These are phyloP conservation scores for Phytophthora tentaculata DNA, from an alignment of 352 stramenopile species.

Conservation along the genomic window DNA sequence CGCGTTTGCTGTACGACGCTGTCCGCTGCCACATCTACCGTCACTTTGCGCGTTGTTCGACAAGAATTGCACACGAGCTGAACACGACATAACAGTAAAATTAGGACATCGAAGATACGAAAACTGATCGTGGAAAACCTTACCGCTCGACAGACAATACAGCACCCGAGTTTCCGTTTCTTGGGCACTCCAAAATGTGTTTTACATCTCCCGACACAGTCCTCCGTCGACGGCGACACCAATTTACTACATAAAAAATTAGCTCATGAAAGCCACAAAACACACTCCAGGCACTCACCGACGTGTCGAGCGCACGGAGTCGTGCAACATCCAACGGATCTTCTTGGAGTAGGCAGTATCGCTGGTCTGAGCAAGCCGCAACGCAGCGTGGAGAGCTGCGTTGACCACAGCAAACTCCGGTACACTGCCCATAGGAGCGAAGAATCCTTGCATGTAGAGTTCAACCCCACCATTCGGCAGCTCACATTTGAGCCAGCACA, in stretches of 20 bases:
- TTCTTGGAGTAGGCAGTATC: conserved; percentile 52
- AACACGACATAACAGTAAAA: conserved; percentile 1
- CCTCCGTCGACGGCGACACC: conserved; percentile 20
- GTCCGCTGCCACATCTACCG: conserved; percentile 34
- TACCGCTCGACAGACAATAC: conserved; percentile 50
- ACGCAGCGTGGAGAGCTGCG: conserved; percentile 29
- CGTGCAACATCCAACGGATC: conserved; percentile 53
- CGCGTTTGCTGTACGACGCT: conserved; percentile 37
- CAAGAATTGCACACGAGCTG: conserved; percentile 52
- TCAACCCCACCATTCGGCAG: conserved; percentile 40
- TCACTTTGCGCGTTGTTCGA: conserved; percentile 44
- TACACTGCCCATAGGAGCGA: conserved; percentile 40
- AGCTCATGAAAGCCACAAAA: neutral
- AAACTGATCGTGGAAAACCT: neutral
- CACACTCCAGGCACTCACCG: conserved; percentile 15
- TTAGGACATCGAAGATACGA: neutral
- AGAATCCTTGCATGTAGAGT: conserved; percentile 51
- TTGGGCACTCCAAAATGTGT: conserved; percentile 35
- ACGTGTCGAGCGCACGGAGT: conserved; percentile 35
- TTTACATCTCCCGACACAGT: conserved; percentile 46
- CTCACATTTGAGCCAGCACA: conserved; percentile 54
- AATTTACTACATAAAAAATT: conserved; percentile 12
- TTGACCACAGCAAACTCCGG: conserved; percentile 40
- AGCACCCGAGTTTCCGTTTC: conserved; percentile 38
- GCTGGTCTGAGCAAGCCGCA: conserved; percentile 40